Percentiles rank a stretch among this genome's conserved stretches.
These are phyloP conservation scores for Saccharomycopsis olivae DNA, from an alignment of 805 yeast genomes.

Conservation along the genomic window DNA sequence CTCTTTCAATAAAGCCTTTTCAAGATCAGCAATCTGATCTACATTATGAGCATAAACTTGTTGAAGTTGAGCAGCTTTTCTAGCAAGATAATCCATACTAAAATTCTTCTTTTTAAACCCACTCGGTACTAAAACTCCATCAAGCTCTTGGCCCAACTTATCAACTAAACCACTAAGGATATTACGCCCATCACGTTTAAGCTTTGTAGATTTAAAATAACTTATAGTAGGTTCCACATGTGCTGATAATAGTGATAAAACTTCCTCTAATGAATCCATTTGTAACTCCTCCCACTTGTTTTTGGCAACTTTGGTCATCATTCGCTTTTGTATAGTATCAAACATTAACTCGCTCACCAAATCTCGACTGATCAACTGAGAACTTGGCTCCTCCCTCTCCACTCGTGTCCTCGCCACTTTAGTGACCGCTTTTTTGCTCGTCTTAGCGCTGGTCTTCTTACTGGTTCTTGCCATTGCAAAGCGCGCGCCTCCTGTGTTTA, in stretches of 20 bases:
- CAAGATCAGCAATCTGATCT: slow-evolving; percentile 8
- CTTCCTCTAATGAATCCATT: slow-evolving; percentile 4
- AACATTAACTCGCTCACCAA: slow-evolving; percentile 5
- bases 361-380: slow-evolving; percentile 3
- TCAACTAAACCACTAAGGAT: not conserved
- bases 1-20: slow-evolving; percentile 6
- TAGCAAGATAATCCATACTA: slow-evolving; percentile 8
- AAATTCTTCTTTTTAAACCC: slow-evolving; percentile 10
- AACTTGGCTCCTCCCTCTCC: not conserved
- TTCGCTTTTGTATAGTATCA: slow-evolving; percentile 4
- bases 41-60: slow-evolving; percentile 9
- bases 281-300: slow-evolving; percentile 17
- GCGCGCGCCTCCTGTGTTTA: no score
- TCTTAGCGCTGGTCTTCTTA: no score
- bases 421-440: no score
- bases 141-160: slow-evolving; percentile 4
- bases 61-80: slow-evolving; percentile 3
- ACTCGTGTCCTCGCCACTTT: no score
- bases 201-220: slow-evolving; percentile 6
- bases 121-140: slow-evolving; percentile 12
- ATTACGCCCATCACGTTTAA: slow-evolving; percentile 4
- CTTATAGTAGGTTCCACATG: slow-evolving; percentile 12
- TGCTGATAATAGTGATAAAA: slow-evolving; percentile 1
- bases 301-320: slow-evolving; percentile 11
- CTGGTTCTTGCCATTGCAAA: no score